Evolutionary conservation across 805 yeast species (phyloP).

Genomic region (Candida taoyuanica): DNA sequence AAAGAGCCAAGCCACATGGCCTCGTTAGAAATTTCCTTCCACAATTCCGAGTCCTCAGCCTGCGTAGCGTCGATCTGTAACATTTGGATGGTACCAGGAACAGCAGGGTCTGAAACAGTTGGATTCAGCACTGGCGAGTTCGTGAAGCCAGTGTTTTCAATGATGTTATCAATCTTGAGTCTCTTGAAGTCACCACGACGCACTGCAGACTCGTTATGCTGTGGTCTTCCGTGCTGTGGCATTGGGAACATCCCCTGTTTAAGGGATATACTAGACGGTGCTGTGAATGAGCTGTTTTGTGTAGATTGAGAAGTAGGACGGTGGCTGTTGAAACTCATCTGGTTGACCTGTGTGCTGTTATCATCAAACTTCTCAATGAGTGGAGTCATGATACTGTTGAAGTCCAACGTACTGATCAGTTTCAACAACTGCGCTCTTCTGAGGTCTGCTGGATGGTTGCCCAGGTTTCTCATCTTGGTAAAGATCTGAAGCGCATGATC

Average conservation of each 20-base stretch:
- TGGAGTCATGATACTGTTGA: constrained; percentile 58
- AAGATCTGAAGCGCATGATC: constrained; percentile 69
- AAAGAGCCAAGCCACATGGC: constrained; percentile 59
- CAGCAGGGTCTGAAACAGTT: constrained; percentile 17
- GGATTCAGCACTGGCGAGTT: constrained; percentile 21
- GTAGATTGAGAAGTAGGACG: constrained; percentile 7
- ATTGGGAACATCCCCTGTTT: constrained; percentile 1
- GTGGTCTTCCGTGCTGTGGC: background rate
- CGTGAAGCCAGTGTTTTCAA: constrained; percentile 3
- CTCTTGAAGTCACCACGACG: constrained; percentile 17
- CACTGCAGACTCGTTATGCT: constrained; percentile 14
- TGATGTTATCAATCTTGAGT: constrained; percentile 16
- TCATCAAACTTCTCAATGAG: constrained; percentile 57
- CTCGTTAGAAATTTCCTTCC: constrained; percentile 76
- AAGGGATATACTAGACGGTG: background rate
- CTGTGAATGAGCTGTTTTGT: constrained; percentile 1
- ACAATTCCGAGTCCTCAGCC: constrained; percentile 48
- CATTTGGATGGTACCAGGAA: constrained; percentile 27
- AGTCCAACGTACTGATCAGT: constrained; percentile 60
- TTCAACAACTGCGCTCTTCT: constrained; percentile 68
- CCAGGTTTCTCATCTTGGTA: constrained; percentile 70
- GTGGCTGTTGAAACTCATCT: constrained; percentile 13
- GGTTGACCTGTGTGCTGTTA: constrained; percentile 12
- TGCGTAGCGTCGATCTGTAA: constrained; percentile 28
- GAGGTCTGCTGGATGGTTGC: constrained; percentile 76